Base-by-base conservation (phyloP, 1,139 yeast genomes). In the Blastobotrys arbuscula region DNA sequence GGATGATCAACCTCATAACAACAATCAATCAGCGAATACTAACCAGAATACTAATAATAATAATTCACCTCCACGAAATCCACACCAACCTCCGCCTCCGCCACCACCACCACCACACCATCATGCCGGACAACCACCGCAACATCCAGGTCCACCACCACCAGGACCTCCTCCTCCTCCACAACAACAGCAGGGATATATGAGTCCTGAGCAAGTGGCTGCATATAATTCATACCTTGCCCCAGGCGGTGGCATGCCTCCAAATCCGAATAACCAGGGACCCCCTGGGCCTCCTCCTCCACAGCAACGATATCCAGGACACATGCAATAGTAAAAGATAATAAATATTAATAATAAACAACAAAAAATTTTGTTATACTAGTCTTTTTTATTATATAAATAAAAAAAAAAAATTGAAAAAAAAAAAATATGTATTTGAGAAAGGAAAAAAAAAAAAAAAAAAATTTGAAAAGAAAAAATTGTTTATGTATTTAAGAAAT, bases 161-260 rank as follows among this genome's bases (percentile, higher is more conserved):
- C 49, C 31, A 10, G 45, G 18, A 19, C 45, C 31, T 23, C 49
- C 38, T 19, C 49, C 44, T 15, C 49, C 36, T 20, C 49, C 38
- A 30, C 50, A 37, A 24, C 50, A 39, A 30, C 50, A 42, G 40
- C 50, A 47, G 43, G 45, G 45, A 35, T 59, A 60, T 41, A 55
- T 60, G 55, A 56, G 60, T 20, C 60, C 65, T 15, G 65, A 61
- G 26, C 64, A 60, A 45, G 63, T 61, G 7, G 61, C 63, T 39
- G 59, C 63, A 13, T 62, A 61, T 51, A 55, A 58, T 50, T 56
- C 59, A 46, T 46, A 61, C 48, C 55, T 53, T 33, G 23, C 10
- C 12, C 37, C 37, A 18, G 39, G 38, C 12, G 44, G 43, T 26
- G 58, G 54, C 49, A 58, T 52, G 39, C 61, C 53, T 47, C 59